Percentiles rank a stretch among this genome's conserved stretches.
phyloP scores from a whole-genome alignment of 352 stramenopile species.

The Phytopythium aichiense region DNA sequence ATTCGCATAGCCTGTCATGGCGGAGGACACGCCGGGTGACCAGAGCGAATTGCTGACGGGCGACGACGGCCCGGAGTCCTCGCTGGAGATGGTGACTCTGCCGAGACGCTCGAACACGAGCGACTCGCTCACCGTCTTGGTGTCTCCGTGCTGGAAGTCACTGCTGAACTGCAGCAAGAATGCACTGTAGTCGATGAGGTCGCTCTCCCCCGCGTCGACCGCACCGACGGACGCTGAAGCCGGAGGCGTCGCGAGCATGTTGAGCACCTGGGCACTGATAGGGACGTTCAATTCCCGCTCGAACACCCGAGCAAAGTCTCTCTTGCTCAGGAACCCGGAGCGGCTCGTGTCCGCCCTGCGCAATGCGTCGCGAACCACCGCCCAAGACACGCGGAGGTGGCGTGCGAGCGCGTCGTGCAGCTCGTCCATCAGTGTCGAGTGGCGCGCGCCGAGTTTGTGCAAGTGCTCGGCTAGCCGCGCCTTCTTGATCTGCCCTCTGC shows the following conservation, averaged over 20 bases:
- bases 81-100: conserved; percentile 10
- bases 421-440: conserved; percentile 40
- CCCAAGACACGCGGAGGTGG: conserved; percentile 49
- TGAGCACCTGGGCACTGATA: conserved; percentile 24
- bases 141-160: conserved; percentile 60
- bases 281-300: conserved; percentile 24
- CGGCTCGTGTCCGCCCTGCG: conserved; percentile 30
- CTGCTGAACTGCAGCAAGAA: conserved; percentile 62
- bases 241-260: conserved; percentile 33
- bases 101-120: conserved; percentile 35
- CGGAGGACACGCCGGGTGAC: conserved; percentile 40
- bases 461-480: conserved; percentile 45
- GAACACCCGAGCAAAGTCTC: conserved; percentile 40
- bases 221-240: conserved; percentile 9
- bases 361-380: conserved; percentile 47
- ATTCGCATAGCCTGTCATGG: conserved; percentile 14
- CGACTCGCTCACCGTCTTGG: conserved; percentile 62
- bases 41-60: conserved; percentile 42
- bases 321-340: conserved; percentile 29
- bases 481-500: conserved; percentile 53
- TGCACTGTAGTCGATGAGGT: conserved; percentile 53
- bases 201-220: conserved; percentile 8
- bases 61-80: conserved; percentile 9
- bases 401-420: conserved; percentile 38
- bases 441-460: conserved; percentile 39